These are phyloP conservation scores for Nicotiana tomentosiformis DNA, from an alignment of 257 asterid species.

Conservation along the genomic window DNA sequence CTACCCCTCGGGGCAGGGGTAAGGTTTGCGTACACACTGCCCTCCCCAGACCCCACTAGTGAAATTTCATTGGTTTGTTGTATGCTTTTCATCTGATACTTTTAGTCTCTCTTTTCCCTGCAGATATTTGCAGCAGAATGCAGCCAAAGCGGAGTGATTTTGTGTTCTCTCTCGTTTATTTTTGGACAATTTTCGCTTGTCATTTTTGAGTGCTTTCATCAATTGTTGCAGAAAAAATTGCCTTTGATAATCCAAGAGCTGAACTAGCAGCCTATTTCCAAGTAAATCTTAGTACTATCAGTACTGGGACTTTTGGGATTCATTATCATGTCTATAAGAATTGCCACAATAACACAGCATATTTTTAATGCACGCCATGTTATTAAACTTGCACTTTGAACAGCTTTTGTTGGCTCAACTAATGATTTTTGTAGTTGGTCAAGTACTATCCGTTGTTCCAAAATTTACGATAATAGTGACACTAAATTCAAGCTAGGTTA, in stretches of 20 bases:
- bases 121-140: conserved; percentile 12
- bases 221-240: background rate
- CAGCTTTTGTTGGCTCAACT: background rate
- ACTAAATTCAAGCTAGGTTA: background rate
- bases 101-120: background rate
- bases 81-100: background rate
- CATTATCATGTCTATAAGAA: background rate
- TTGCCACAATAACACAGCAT: background rate
- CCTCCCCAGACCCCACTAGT: too few relatives aligned
- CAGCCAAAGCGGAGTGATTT: conserved; percentile 11
- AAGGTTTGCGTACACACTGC: too few relatives aligned
- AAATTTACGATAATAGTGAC: background rate
- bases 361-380: background rate
- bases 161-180: background rate
- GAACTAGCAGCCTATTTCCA: background rate
- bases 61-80: too few relatives aligned
- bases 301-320: background rate
- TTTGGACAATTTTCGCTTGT: background rate
- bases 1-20: too few relatives aligned
- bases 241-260: background rate
- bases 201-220: background rate
- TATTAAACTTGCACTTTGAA: background rate
- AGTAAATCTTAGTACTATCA: background rate
- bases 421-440: background rate
- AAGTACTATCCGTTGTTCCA: too few relatives aligned